phyloP scores from a whole-genome alignment of 441 rosid species.

The Brassica balearica region DNA sequence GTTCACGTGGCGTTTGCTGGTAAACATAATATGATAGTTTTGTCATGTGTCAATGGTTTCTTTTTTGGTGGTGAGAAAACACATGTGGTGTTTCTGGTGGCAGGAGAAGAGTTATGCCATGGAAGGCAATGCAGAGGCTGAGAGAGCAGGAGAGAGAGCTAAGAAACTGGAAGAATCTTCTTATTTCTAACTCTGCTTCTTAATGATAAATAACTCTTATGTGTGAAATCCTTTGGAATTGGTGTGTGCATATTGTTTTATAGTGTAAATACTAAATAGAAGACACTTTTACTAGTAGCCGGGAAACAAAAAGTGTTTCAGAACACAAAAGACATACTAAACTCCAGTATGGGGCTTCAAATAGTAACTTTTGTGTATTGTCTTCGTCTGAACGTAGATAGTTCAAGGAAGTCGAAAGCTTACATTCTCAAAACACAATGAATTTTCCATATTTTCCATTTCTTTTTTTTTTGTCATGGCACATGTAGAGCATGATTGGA shows the following conservation, averaged over 20 bases:
- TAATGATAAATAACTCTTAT: not conserved
- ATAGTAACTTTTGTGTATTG: not conserved
- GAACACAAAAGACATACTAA: not conserved
- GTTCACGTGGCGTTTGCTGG: conserved; percentile 84
- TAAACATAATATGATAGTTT: conserved; percentile 37
- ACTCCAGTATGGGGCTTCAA: too few species aligned
- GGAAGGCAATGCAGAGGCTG: conserved; percentile 58
- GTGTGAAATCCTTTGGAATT: not conserved
- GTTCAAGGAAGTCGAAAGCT: not conserved
- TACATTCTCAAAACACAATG: too few species aligned
- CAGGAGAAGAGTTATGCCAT: conserved; percentile 47
- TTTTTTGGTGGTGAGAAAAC: not conserved
- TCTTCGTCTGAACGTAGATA: not conserved
- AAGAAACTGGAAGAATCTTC: conserved; percentile 56
- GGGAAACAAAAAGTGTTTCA: not conserved
- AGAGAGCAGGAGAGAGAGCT: conserved; percentile 55
- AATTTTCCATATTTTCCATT: too few species aligned
- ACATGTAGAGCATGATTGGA: too few species aligned
- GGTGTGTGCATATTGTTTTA: conserved; percentile 1
- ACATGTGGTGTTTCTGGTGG: not conserved
- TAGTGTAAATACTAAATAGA: not conserved
- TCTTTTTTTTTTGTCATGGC: too few species aligned
- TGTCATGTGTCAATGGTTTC: not conserved
- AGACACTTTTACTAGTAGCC: not conserved
- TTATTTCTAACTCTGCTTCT: conserved; percentile 49